Percentiles rank a stretch among this genome's conserved stretches.
Evolutionary conservation across 495 filamentous ascomycete species (phyloP).

Genomic region (Aspergillus biplanus): DNA sequence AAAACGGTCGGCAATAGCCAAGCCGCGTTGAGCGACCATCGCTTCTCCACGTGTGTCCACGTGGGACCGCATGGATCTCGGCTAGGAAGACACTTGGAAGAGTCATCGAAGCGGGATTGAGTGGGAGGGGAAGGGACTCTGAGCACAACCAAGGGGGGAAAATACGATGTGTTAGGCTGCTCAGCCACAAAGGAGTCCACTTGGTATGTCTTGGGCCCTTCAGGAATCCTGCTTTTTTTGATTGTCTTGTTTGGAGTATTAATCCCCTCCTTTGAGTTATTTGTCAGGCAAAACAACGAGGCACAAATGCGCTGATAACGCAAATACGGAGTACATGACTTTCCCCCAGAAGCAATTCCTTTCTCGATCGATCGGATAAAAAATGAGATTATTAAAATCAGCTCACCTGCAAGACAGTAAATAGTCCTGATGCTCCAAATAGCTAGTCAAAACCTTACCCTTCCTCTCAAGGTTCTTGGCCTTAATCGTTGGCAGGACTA

Average conservation of each 20-base stretch:
- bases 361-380: slow-evolving; percentile 17
- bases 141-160: background rate
- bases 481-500: background rate
- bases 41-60: slow-evolving; percentile 45
- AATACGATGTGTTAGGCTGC: slow-evolving; percentile 9
- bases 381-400: slow-evolving; percentile 8
- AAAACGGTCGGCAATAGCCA: slow-evolving; percentile 17
- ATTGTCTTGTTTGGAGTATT: background rate
- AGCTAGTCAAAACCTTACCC: slow-evolving; percentile 21
- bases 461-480: background rate
- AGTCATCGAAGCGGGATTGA: slow-evolving; percentile 15
- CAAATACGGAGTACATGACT: background rate
- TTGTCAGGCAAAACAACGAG: background rate
- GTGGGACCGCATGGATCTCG: slow-evolving; percentile 44
- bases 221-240: background rate
- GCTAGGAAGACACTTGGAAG: slow-evolving; percentile 37
- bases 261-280: background rate
- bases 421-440: slow-evolving; percentile 17
- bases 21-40: slow-evolving; percentile 20
- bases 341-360: background rate
- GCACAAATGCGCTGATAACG: background rate
- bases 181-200: slow-evolving; percentile 24
- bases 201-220: slow-evolving; percentile 7
- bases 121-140: background rate
- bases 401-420: slow-evolving; percentile 22